Base-by-base conservation (phyloP, 1,139 yeast genomes). In the Debaryomyces coudertii region DNA sequence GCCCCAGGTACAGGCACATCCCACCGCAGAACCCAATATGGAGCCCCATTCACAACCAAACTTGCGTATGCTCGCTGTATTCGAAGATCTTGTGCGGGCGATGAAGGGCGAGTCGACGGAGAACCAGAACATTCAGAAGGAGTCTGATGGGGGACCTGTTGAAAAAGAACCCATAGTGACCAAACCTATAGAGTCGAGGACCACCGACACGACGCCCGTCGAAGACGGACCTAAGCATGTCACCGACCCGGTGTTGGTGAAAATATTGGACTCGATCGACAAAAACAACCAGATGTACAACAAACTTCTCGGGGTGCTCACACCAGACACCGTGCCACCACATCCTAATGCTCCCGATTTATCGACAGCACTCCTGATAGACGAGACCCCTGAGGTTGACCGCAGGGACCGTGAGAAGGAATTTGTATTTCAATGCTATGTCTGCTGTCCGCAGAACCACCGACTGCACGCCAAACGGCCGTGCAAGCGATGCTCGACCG, bases 401-500 rank as follows among this genome's bases (percentile, higher is more conserved):
- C 36, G 3, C 36, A 33, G 14, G 24, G 36, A 33, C 18, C 36
- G 36, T 24, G 36, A 48, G n/a, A 53, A 49, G 43, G 58, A 57
- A 22, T 53, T 58, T 8, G 48, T 56, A 2, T 41, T 58, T 7
- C 50, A 58, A 36, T 58, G 62, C 43, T 57, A 55, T 42, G 39
- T 56, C 38, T 55, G 60, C 43, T 55, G 58, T 29, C 44, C 46
- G 4, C 47, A 31, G 16, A 42, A 22, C 16, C 42, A 20, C 34
- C 42, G 39, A 9, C 38, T 25, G 36, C 40, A 15, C 31, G 39
- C 37, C 36, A 53, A 46, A 35, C 46, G 53, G 30, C 53, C 50
- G 27, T 59, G 62, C 43, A 47, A 53, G n/a, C 45, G 56, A 33
- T 58, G 62, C 39, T 49, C 52, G 43, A 15, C 48, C 40, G 33